These are phyloP conservation scores for Vitis hybrid DNA, from an alignment of 177 flowering plant species.

Conservation along the genomic window DNA sequence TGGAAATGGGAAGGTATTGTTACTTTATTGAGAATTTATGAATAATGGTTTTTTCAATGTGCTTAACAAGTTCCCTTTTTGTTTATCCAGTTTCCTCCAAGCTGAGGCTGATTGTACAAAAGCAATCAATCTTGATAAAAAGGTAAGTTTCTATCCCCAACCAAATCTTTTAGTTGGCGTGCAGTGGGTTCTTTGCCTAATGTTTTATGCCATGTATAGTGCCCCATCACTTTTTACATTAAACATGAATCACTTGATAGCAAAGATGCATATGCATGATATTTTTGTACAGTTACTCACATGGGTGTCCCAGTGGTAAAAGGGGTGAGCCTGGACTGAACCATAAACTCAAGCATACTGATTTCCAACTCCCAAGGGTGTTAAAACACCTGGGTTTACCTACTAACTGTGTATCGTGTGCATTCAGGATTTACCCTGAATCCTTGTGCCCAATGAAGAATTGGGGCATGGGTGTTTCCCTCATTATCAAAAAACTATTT, in stretches of 20 bases:
- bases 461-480: no score
- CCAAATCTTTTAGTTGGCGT: not conserved
- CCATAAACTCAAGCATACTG: no score
- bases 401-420: no score
- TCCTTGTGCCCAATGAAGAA: no score
- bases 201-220: not conserved
- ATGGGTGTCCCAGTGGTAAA: no score
- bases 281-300: no score
- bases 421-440: no score
- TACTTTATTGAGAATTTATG: not conserved
- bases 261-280: not conserved
- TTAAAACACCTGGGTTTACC: no score
- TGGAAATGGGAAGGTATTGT: slow-evolving; percentile 76
- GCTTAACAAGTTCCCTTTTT: slow-evolving; percentile 8
- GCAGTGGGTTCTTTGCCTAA: not conserved
- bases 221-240: not conserved
- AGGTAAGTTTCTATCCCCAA: slow-evolving; percentile 44
- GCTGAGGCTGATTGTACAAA: slow-evolving; percentile 89
- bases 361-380: no score
- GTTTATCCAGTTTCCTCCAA: slow-evolving; percentile 60
- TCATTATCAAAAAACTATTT: no score
- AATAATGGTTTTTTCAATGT: not conserved
- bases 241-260: not conserved
- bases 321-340: no score
- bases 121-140: slow-evolving; percentile 85